These are phyloP conservation scores for Solanum hybrid DNA, from an alignment of 305 asterid genomes.

Conservation along the genomic window DNA sequence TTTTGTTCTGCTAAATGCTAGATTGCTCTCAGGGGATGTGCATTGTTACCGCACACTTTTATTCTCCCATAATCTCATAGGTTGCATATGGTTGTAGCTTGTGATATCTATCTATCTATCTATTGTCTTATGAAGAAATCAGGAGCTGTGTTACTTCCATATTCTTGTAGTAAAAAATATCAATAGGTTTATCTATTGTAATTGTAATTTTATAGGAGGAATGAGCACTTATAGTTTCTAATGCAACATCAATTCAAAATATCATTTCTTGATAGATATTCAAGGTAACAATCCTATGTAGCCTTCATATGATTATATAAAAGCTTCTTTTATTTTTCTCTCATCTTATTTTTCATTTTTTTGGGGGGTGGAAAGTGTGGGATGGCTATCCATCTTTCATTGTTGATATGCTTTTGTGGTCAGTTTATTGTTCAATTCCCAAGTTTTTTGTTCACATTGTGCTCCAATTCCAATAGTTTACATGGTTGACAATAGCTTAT, in stretches of 20 bases:
- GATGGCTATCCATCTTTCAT: neutral
- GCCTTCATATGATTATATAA: neutral
- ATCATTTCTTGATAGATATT: neutral
- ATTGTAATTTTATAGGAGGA: neutral
- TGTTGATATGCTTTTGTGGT: neutral
- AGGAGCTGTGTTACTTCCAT: neutral
- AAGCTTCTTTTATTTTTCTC: neutral
- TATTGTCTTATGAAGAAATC: neutral
- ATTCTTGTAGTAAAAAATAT: neutral
- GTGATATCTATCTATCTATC: neutral
- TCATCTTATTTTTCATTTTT: neutral
- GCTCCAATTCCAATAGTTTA: neutral
- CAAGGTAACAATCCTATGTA: too few relatives aligned
- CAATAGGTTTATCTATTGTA: neutral
- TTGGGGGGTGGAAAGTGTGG: neutral
- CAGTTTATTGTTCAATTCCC: neutral
- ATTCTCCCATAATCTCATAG: neutral
- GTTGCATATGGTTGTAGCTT: neutral
- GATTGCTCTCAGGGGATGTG: neutral
- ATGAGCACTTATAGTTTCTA: neutral
- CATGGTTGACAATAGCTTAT: neutral
- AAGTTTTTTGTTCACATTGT: neutral
- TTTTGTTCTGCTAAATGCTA: constrained; percentile 2
- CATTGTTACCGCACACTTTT: neutral
- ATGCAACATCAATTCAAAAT: neutral